Evolutionary conservation across 2,329 filamentous ascomycete genomes (phyloP), one percentile per base, ranked within the genome.

Genomic region (Drechslerella coelobrocha): DNA sequence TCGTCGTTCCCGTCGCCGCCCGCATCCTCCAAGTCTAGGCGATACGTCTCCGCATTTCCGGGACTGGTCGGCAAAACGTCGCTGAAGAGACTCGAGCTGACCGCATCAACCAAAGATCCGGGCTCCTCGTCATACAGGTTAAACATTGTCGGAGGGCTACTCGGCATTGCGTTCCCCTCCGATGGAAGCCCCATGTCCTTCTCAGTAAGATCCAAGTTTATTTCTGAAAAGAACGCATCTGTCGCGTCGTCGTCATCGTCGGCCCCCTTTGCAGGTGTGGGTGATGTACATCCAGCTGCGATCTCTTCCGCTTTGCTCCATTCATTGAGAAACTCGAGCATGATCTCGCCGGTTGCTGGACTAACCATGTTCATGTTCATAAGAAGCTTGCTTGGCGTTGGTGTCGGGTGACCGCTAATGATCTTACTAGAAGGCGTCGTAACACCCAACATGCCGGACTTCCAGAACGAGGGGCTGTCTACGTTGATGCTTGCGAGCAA

Each of bases 171-270:
- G 77, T 74, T 75, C 74, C 71, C 74, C 55, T 69, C 55, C 23
- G 72, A 73, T 41, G 66, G 68, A 26, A 66, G 45, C 53, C 71
- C 48, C 68, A 73, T 68, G 27, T 61, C 54, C 39, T 56, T 39
- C 19, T 65, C 68, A 0, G 61, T 31, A 2, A 50, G 48, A 9
- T 72, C 51, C 19, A 72, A 12, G 19, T 72, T 72, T 83, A 27
- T 81, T 83, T 73, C 81, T 78, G n/a, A 84, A 85, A 73, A 84
- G 83, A n/a, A 81, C 81, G 37, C 84, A 85, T 12, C 81, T 3
- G 41, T 19, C n/a, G 29, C 77, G 77, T 65, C 78, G 80, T 50
- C 77, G 76, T 76, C 78, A 75, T 74, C 79, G 75, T 74, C 75
- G 76, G 76, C 27, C 75, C 73, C 52, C 5, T 39, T 77, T 73